Evolutionary conservation across 768 basidiomycete genomes (phyloP).

Genomic region (Lentinula boryana): DNA sequence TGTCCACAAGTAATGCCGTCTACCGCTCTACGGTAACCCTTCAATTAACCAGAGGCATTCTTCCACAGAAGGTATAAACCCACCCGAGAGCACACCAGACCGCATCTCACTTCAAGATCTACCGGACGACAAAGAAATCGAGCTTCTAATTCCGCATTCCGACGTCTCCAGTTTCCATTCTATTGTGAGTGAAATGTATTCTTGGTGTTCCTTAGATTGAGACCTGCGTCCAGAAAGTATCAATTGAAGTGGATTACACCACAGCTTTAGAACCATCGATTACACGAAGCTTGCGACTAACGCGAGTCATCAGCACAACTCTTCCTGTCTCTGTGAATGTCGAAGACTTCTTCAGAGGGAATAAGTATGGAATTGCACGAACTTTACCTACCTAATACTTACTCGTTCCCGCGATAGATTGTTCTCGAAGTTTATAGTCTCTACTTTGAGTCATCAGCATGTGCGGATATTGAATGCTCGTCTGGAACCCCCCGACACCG

Average conservation of each 20-base stretch:
- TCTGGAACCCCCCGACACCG: constrained; percentile 40
- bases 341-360: constrained; percentile 91
- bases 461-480: constrained; percentile 67
- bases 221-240: constrained; percentile 50
- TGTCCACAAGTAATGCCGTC: constrained; percentile 21
- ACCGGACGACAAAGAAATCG: constrained; percentile 36
- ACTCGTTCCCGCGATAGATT: constrained; percentile 41
- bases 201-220: background rate
- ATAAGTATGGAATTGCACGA: constrained; percentile 44
- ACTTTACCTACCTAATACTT: background rate
- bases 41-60: background rate
- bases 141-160: constrained; percentile 59
- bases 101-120: constrained; percentile 43
- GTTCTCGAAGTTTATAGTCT: constrained; percentile 87
- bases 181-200: constrained; percentile 40
- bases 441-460: constrained; percentile 71
- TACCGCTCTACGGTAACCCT: background rate
- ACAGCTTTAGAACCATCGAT: constrained; percentile 49
- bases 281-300: constrained; percentile 46
- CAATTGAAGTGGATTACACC: constrained; percentile 60
- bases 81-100: constrained; percentile 33
- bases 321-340: constrained; percentile 91
- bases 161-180: constrained; percentile 55
- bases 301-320: constrained; percentile 54
- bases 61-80: background rate